Evolutionary conservation across 352 stramenopile species (phyloP).

Genomic region (Phytophthora lateralis): DNA sequence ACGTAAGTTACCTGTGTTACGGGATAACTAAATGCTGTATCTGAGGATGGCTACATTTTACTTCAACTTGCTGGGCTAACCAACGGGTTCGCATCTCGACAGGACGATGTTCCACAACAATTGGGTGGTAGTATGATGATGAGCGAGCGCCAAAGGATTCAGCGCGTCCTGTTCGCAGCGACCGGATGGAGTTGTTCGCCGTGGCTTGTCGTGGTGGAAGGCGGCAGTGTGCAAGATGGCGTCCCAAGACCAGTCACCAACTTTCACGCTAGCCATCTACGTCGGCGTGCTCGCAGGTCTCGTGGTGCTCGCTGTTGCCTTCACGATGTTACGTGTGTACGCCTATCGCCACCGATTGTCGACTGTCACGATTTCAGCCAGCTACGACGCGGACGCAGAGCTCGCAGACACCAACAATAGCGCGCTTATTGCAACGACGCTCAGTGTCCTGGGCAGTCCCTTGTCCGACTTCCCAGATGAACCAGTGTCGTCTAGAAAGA

Average conservation of each 20-base stretch:
- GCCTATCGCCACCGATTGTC: conserved; percentile 26
- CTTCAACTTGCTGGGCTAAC: conserved; percentile 28
- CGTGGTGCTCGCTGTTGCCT: conserved; percentile 18
- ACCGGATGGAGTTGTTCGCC: conserved; percentile 4
- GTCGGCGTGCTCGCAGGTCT: conserved; percentile 23
- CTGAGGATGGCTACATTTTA: conserved; percentile 4
- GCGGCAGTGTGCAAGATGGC: conserved; percentile 30
- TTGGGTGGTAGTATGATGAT: background rate
- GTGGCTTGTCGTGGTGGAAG: conserved; percentile 2
- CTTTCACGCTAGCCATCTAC: conserved; percentile 31
- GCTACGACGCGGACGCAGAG: conserved; percentile 16
- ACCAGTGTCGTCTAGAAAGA: conserved; percentile 11
- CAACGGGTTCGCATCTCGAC: background rate
- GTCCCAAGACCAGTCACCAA: conserved; percentile 27
- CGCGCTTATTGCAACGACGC: conserved; percentile 30
- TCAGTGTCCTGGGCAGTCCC: conserved; percentile 28
- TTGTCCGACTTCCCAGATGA: conserved; percentile 14
- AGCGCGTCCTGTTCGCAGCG: background rate
- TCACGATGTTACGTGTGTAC: conserved; percentile 27
- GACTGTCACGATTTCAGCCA: conserved; percentile 14
- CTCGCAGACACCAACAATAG: conserved; percentile 5
- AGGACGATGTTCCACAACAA: background rate
- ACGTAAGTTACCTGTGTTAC: background rate
- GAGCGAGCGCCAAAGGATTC: too few species aligned
- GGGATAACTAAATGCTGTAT: background rate